These are phyloP conservation scores for Lachancea waltii DNA, from an alignment of 805 yeast species.

Conservation along the genomic window DNA sequence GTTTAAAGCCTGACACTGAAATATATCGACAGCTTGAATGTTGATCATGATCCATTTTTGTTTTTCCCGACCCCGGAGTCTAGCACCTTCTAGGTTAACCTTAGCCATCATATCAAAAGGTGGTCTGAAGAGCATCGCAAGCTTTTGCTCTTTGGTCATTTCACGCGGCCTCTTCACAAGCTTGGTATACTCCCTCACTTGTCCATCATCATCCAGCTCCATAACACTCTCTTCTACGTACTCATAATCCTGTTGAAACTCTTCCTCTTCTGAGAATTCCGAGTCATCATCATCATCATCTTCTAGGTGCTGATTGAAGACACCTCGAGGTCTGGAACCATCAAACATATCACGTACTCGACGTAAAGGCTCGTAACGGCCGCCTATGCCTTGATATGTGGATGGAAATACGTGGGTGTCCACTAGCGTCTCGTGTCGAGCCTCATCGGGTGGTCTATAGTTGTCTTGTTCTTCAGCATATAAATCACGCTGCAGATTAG, in stretches of 20 bases:
- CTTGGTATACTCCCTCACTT: slow-evolving; percentile 29
- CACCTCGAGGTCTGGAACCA: slow-evolving; percentile 29
- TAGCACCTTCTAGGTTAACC: slow-evolving; percentile 66
- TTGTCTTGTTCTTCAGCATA: slow-evolving; percentile 41
- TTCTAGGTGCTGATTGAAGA: slow-evolving; percentile 33
- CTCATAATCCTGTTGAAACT: slow-evolving; percentile 31
- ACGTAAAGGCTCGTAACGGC: slow-evolving; percentile 25
- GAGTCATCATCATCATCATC: slow-evolving; percentile 34
- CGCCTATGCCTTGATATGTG: slow-evolving; percentile 36
- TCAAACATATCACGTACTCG: slow-evolving; percentile 31
- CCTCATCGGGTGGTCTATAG: slow-evolving; percentile 74
- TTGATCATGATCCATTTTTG: slow-evolving; percentile 82
- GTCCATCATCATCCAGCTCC: slow-evolving; percentile 34
- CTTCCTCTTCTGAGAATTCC: slow-evolving; percentile 31
- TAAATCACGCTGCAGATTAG: slow-evolving; percentile 56
- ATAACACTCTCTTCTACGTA: slow-evolving; percentile 30
- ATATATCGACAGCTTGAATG: slow-evolving; percentile 79
- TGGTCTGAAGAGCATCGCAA: slow-evolving; percentile 82
- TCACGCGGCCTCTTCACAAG: slow-evolving; percentile 23
- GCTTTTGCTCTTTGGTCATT: slow-evolving; percentile 39
- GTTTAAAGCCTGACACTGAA: slow-evolving; percentile 82
- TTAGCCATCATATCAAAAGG: slow-evolving; percentile 84
- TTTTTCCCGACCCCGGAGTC: slow-evolving; percentile 48
- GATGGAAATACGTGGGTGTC: slow-evolving; percentile 33
- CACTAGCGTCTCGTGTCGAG: slow-evolving; percentile 60